Evolutionary conservation across 192 early-diverging fungal genomes (phyloP), one percentile per base, ranked within the genome.

Genomic region (Backusella circina): DNA sequence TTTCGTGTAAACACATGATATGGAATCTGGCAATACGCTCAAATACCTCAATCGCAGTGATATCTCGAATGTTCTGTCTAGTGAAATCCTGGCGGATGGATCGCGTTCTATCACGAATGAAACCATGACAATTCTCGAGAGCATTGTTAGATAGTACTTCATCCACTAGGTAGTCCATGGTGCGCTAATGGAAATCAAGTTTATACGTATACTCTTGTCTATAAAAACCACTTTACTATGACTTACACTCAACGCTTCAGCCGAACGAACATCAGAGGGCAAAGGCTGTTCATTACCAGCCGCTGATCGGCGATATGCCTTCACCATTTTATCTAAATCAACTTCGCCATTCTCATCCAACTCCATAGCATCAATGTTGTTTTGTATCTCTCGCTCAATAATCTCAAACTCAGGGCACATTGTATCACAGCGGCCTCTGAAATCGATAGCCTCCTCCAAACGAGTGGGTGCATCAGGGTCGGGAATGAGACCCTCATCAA

Each of bases 401-500:
- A 93, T 85, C 81, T 98, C 96, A 77, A 90, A 95, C 75, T 90
- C 89, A 0, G 96, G 94, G 81, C 95, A 95, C 95, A 97, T 97
- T 33, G 91, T 89, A 74, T 79, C 74, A 66, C 96, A 98, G 2
- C 93, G 93, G 6, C 94, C 95, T 16, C 90, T 80, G 65, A 97
- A 88, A 7, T 79, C 71, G n/a, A 89, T 83, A 0, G 95, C 95
- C 30, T 94, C 90, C 28, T 88, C 82, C 30, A 95, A 79, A 5
- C 81, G 67, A 33, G 82, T 83, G 8, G 83, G 84, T 4, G 80
- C 79, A 9, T 86, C 70, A 2, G 90, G 89, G 65, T 89, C 88
- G 4, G 86, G 82, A 65, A 94, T 90, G 16, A 86, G 77, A 1
- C 91, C 90, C 57, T 88, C 76, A 9, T 68, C 47, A 9, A 90